These are phyloP conservation scores for Marasmius fiardii DNA, from an alignment of 1,284 basidiomycete genomes.

Conservation along the genomic window DNA sequence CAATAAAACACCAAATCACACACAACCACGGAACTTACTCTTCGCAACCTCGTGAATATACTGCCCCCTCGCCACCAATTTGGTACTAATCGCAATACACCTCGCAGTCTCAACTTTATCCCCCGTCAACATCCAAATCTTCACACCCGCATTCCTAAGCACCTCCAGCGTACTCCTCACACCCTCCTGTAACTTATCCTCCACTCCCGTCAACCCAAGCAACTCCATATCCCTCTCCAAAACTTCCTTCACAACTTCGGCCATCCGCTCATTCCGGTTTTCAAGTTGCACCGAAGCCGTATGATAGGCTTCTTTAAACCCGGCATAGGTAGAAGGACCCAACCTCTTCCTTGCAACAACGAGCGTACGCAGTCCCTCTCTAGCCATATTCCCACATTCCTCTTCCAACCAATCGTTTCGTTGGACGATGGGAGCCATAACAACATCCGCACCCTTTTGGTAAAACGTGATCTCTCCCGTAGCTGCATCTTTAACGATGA, in stretches of 20 bases:
- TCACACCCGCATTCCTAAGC: slow-evolving; percentile 93
- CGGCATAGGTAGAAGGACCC: slow-evolving; percentile 63
- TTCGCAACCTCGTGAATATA: slow-evolving; percentile 98
- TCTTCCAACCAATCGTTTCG: slow-evolving; percentile 99
- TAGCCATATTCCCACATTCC: slow-evolving; percentile 97
- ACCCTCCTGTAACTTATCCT: slow-evolving; percentile 98
- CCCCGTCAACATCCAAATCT: slow-evolving; percentile 99
- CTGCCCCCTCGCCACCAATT: slow-evolving; percentile 93
- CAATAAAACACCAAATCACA: slow-evolving; percentile 1
- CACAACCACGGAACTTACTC: slow-evolving; percentile 46
- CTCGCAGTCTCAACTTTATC: slow-evolving; percentile 99
- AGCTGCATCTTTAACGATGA: slow-evolving; percentile 81
- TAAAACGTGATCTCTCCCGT: slow-evolving; percentile 85
- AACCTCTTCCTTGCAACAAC: slow-evolving; percentile 88
- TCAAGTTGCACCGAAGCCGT: slow-evolving; percentile 77
- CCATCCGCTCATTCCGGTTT: slow-evolving; percentile 81
- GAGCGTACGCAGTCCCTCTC: slow-evolving; percentile 92
- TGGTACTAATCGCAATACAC: slow-evolving; percentile 97
- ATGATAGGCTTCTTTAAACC: slow-evolving; percentile 78
- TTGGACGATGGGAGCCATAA: slow-evolving; percentile 94
- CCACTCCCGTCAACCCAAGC: slow-evolving; percentile 93
- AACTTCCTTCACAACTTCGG: slow-evolving; percentile 67
- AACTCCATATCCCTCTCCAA: slow-evolving; percentile 91
- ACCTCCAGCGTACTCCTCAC: slow-evolving; percentile 94
- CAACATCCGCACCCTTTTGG: slow-evolving; percentile 97